phyloP scores from a whole-genome alignment of 1,284 basidiomycete genomes.

The Trichosporon faecale region DNA sequence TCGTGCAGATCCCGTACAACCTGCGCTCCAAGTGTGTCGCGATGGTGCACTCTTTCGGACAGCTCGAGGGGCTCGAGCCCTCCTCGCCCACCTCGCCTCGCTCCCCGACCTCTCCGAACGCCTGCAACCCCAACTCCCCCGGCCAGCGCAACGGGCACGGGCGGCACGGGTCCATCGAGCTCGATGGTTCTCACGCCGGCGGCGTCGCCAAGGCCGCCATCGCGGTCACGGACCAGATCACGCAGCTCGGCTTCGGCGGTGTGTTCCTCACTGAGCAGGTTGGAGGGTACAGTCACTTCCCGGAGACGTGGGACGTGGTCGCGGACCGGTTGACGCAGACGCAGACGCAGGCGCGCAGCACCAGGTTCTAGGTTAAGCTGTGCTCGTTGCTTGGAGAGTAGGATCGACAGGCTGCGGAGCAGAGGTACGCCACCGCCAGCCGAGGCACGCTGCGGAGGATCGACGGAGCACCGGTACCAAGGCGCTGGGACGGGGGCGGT shows the following conservation, averaged over 20 bases:
- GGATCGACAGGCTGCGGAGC: not conserved
- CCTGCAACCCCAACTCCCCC: not conserved
- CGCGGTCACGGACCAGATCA: slow-evolving; percentile 1
- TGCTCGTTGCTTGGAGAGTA: too few relatives aligned
- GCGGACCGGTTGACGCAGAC: not conserved
- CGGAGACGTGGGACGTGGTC: slow-evolving; percentile 1
- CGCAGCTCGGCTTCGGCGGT: slow-evolving; percentile 11
- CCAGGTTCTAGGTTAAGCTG: not conserved
- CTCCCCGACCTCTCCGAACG: too few relatives aligned
- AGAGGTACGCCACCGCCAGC: not conserved
- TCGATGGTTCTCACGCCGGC: not conserved
- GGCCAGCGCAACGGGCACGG: not conserved
- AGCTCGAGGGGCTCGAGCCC: not conserved
- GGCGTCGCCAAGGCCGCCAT: not conserved
- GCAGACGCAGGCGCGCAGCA: not conserved
- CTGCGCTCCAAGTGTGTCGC: slow-evolving; percentile 12
- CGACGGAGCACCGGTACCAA: not conserved
- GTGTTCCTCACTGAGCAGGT: slow-evolving; percentile 15
- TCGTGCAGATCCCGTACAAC: slow-evolving; percentile 6
- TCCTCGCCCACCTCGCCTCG: not conserved
- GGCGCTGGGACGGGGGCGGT: not conserved
- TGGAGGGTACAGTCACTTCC: slow-evolving; percentile 15
- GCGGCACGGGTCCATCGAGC: not conserved
- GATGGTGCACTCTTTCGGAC: slow-evolving; percentile 17
- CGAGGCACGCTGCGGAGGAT: not conserved